Percentiles rank a stretch among this genome's conserved stretches.
These are phyloP conservation scores for Lotus japonicus DNA, from an alignment of 306 rosid species.

Conservation along the genomic window DNA sequence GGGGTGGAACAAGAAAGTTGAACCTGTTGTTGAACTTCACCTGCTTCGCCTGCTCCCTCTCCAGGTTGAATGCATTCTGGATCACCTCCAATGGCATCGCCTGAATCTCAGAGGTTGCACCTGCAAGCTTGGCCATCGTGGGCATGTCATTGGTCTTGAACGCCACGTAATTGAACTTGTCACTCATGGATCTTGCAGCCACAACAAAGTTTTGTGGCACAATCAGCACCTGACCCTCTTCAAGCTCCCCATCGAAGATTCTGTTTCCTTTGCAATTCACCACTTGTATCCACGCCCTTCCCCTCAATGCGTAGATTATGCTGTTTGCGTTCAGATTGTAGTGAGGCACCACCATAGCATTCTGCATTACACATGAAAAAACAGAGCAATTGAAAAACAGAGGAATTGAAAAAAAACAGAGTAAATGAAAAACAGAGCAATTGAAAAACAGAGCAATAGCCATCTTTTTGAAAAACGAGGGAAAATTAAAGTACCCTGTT, in stretches of 20 bases:
- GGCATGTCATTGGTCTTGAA: conserved; percentile 56
- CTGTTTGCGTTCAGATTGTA: conserved; percentile 56
- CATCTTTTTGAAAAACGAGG: too few relatives aligned
- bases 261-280: conserved; percentile 46
- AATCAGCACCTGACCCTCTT: conserved; percentile 29
- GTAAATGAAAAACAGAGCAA: too few relatives aligned
- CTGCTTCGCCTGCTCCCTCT: conserved; percentile 21
- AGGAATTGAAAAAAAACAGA: too few relatives aligned
- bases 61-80: conserved; percentile 23
- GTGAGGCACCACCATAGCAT: conserved; percentile 49
- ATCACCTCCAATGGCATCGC: conserved; percentile 45
- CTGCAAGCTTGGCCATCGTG: conserved; percentile 32
- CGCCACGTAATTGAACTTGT: conserved; percentile 39
- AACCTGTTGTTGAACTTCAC: conserved; percentile 42
- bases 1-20: conserved; percentile 24
- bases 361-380: conserved; percentile 25
- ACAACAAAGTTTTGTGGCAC: conserved; percentile 60
- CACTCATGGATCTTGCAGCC: conserved; percentile 26
- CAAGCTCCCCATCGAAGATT: conserved; percentile 34
- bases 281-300: conserved; percentile 48
- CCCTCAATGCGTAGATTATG: conserved; percentile 30
- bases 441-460: too few relatives aligned
- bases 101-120: conserved; percentile 18
- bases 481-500: background rate
- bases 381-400: too few relatives aligned